A percentile compares a stretch with the other conserved stretches of the same genome.
phyloP scores from a whole-genome alignment of 805 yeast genomes.

The Yamadazyma philogaea region DNA sequence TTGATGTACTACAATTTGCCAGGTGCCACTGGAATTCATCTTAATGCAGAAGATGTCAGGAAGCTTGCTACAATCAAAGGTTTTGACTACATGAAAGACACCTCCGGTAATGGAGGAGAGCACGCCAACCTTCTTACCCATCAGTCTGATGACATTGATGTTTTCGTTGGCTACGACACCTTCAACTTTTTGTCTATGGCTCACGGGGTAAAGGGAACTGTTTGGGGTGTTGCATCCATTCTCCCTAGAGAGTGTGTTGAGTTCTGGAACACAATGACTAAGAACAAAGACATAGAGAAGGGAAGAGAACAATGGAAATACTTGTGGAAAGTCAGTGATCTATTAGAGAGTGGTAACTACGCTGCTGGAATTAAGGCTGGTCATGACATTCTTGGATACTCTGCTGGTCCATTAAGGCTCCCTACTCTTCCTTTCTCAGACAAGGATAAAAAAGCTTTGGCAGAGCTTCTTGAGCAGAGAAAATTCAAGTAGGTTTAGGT shows the following conservation, averaged over 20 bases:
- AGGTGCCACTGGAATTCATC: constrained; percentile 15
- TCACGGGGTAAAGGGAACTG: constrained; percentile 13
- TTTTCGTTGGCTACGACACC: constrained; percentile 15
- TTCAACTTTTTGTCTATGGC: constrained; percentile 15
- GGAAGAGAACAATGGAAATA: constrained; percentile 17
- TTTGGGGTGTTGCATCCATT: constrained; percentile 17
- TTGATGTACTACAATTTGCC: constrained; percentile 16
- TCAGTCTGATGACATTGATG: constrained; percentile 8
- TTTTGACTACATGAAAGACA: constrained; percentile 15
- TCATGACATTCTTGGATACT: constrained; percentile 13
- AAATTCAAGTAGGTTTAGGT: constrained; percentile 10
- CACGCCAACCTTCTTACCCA: constrained; percentile 15
- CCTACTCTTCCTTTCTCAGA: constrained; percentile 14
- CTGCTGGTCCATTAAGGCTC: constrained; percentile 15
- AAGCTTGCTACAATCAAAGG: constrained; percentile 14
- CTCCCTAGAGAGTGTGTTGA: constrained; percentile 16
- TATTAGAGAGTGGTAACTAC: constrained; percentile 14
- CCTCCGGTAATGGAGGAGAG: constrained; percentile 13
- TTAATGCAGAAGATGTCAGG: constrained; percentile 13
- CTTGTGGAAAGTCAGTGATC: constrained; percentile 15
- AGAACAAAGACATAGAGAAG: constrained; percentile 9
- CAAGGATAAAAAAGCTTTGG: constrained; percentile 11
- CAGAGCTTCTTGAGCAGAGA: constrained; percentile 12
- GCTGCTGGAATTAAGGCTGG: constrained; percentile 17
- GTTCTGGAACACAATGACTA: constrained; percentile 12